Evolutionary conservation across 2,329 filamentous ascomycete species (phyloP).

Genomic region (Clonostachys byssicola): DNA sequence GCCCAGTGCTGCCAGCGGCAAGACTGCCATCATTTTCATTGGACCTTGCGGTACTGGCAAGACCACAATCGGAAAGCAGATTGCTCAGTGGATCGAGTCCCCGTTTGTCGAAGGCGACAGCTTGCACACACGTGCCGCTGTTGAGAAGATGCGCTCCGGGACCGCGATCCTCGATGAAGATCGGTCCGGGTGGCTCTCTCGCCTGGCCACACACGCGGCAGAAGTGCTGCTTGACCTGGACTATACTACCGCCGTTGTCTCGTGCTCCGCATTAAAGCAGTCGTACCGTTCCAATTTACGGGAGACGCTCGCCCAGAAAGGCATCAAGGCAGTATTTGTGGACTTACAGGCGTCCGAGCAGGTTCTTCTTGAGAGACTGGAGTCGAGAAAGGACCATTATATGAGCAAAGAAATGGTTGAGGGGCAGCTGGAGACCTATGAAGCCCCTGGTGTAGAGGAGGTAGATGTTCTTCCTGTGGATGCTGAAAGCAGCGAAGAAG

Average conservation of each 20-base stretch:
- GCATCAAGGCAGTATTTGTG: constrained; percentile 21
- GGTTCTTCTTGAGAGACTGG: constrained; percentile 17
- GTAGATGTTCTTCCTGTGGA: constrained; percentile 25
- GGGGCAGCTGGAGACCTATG: constrained; percentile 22
- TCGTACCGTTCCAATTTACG: constrained; percentile 25
- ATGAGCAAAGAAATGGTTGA: constrained; percentile 28
- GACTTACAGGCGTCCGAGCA: constrained; percentile 24
- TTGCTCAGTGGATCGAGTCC: constrained; percentile 18
- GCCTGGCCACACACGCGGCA: constrained; percentile 12
- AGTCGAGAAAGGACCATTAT: constrained; percentile 22
- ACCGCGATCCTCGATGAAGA: constrained; percentile 24
- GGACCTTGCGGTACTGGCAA: constrained; percentile 36
- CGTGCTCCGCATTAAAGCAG: constrained; percentile 30
- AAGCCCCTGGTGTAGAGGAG: constrained; percentile 18
- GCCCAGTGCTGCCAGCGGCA: constrained; percentile 32
- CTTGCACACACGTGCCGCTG: constrained; percentile 22
- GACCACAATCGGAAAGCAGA: constrained; percentile 23
- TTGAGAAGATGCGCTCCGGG: constrained; percentile 21
- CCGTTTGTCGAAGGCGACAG: constrained; percentile 35
- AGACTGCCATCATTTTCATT: constrained; percentile 24
- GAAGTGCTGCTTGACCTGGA: constrained; percentile 17
- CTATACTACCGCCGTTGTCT: constrained; percentile 21
- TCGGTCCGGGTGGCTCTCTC: constrained; percentile 19
- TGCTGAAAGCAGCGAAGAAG: constrained; percentile 4
- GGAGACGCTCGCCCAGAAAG: constrained; percentile 6